Evolutionary conservation across 1,139 yeast genomes (phyloP), one percentile per base, ranked within the genome.

Genomic region (Candida smagusa): DNA sequence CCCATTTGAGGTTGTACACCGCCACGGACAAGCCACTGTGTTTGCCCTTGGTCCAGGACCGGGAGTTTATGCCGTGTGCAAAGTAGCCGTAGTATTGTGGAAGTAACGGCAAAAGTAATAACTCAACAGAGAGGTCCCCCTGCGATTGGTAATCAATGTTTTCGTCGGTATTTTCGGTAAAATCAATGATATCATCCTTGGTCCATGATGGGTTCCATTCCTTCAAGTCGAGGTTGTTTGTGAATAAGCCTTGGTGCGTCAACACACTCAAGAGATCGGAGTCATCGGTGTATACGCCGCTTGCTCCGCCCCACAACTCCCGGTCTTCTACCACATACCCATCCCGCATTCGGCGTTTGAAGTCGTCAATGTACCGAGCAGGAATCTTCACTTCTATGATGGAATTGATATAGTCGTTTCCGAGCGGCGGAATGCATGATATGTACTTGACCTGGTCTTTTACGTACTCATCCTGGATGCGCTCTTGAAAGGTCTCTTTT

Each of bases 291-390:
- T 90, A 92, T 2, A 92, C 68, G 2, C 74, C 74, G 25, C 66
- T 54, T 37, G 84, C 89, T 0, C 96, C 87, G 2, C 98, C 98
- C 97, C 97, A 92, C 2, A 89, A 53, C 39, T 77, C 76, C 30
- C 95, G 65, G 42, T 75, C 69, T 12, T 54, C 55, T 11, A 68
- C 63, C 28, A 69, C 65, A 22, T 61, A 61, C 40, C 72, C 69
- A 11, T 54, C 56, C 7, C 56, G 44, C 38, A 40, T 35, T 5
- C 38, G 26, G 8, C 11, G 19, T 9, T 54, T 50, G 38, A 65
- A 63, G 23, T 47, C 42, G 25, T 58, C 53, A 26, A 68, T 54
- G 40, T 55, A 59, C 38, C 68, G 53, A 31, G 67, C 66, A 1
- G 92, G 83, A n/a, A 86, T 73, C 39, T 82, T 72, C 22, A 86